Evolutionary conservation across 768 basidiomycete species (phyloP), one percentile per base, ranked within the genome.

Genomic region (Crepidotus variabilis): DNA sequence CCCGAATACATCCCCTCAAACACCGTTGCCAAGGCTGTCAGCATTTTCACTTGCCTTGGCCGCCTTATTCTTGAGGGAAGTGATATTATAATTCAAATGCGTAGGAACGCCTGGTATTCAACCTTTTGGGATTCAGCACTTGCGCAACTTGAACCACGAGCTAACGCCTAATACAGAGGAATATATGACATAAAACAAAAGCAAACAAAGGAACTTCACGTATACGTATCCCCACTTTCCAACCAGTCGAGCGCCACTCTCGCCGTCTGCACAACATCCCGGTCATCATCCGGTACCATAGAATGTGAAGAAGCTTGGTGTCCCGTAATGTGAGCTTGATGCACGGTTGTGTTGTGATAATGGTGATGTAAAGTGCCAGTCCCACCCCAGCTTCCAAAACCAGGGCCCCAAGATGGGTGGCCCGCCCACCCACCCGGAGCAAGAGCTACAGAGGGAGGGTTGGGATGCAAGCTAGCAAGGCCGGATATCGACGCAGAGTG

Each of bases 251-350:
- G 62, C 51, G 87, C 84, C 46, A 71, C 65, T 63, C 80, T 73
- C 50, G 87, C 87, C 53, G 75, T 68, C 49, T 77, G 78, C 52
- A 82, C 76, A 16, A 87, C 82, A 57, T 86, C 83, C 63, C 72
- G 72, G 63, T 88, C 86, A 36, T 84, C 83, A 57, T 86, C 86
- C 55, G 79, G 69, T 14, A 74, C 71, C 52, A 75, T 72, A 52
- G 69, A 71, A 50, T 75, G 68, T 1, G 67, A 67, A 50, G 62
- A 62, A 11, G 58, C 51, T 11, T 55, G 56, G 14, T 45, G 39
- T 34, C 56, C 56, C 49, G 43, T 24, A 14, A 32, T 52, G 47
- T 49, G 56, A 6, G 22, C 49, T 4, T 59, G 60, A 22, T 59
- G 57, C 11, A 47, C 32, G 24, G 34, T 16, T 2, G 18, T 24